Base-by-base conservation (phyloP, 345 rosid genomes). In the Populus deltoides region DNA sequence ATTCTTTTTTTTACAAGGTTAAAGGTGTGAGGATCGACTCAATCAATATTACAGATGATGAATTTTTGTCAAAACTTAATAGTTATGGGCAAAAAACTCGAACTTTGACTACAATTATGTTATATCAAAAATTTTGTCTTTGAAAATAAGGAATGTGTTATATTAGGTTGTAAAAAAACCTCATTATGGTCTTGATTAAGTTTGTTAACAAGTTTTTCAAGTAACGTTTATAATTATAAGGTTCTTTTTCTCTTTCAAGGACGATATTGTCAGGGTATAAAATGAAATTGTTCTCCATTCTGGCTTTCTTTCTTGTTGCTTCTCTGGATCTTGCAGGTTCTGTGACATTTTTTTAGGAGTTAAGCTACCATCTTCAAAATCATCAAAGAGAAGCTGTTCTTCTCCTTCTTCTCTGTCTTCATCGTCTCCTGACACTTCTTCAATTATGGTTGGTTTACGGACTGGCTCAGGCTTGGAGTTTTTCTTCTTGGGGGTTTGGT, bases 331-430 rank as follows among this genome's bases (percentile, higher is more conserved):
- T 31, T 31, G 33, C 33, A 31, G 33, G 33, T 31, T 31, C 33
- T 31, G 33, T 31, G 33, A 31, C 33, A 31, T 31, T 31, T 31
- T 31, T 31, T 31, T 31, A 2, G 25, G 62, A 57, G 5, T 22
- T 8, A 12, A 83, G 74, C 81, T 76, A 89, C 90, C 98, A 68
- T 86, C 90, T 36, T 88, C 89, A 7, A 88, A 80, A 79, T 87
- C 90, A 78, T 87, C 90, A 68, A 86, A 76, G 47, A 87, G 72
- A 81, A 87, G 80, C 71, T 80, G 87, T 2, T 91, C 87, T 68
- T 83, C 90, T 74, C 39, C 8, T 38, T 7, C 8, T 38, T 75
- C 87, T 43, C 81, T 88, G 7, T 82, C 91, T 18, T 91, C 86
- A 20, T 75, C 82, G 67, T 82, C 90, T 63, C 53, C 8, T n/a